These are phyloP conservation scores for Jackrogersella multiformis DNA, from an alignment of 495 filamentous ascomycete species.

Conservation along the genomic window DNA sequence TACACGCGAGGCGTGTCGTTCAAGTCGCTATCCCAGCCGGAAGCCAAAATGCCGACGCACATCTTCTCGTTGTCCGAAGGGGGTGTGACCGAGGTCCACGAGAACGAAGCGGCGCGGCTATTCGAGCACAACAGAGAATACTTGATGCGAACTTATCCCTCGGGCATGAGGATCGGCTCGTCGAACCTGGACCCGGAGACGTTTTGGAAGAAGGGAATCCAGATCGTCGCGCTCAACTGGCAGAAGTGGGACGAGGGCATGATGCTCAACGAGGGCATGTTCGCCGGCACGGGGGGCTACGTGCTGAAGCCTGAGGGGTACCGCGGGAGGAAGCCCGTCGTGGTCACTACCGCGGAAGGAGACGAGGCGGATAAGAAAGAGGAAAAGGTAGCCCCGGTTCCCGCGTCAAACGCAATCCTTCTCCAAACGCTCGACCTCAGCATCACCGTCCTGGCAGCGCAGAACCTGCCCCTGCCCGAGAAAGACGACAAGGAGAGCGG, in stretches of 20 bases:
- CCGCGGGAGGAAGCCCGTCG: conserved; percentile 39
- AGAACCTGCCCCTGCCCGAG: conserved; percentile 63
- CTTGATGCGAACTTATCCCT: conserved; percentile 91
- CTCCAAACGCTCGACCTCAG: conserved; percentile 62
- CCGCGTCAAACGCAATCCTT: conserved; percentile 47
- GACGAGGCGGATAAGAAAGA: conserved; percentile 5
- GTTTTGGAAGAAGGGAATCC: conserved; percentile 90
- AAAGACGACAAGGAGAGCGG: conserved; percentile 63
- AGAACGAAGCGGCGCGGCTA: conserved; percentile 65
- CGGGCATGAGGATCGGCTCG: conserved; percentile 79
- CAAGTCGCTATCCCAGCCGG: conserved; percentile 67
- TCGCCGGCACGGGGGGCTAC: conserved; percentile 80
- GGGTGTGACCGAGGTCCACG: conserved; percentile 74
- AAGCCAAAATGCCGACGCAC: conserved; percentile 78
- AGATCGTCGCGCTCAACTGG: conserved; percentile 96
- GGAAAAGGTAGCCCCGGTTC: conserved; percentile 7
- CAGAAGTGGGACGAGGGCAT: conserved; percentile 88
- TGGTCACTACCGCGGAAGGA: not conserved
- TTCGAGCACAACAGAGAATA: conserved; percentile 85
- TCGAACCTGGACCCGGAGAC: conserved; percentile 84
- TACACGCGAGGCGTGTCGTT: conserved; percentile 87
- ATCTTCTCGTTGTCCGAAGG: conserved; percentile 89
- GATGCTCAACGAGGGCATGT: conserved; percentile 97
- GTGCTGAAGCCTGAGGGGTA: conserved; percentile 79
- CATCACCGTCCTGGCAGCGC: conserved; percentile 65